Percentiles rank a stretch among this genome's conserved stretches.
Evolutionary conservation across 768 basidiomycete species (phyloP).

Genomic region (Naganishia friedmannii): DNA sequence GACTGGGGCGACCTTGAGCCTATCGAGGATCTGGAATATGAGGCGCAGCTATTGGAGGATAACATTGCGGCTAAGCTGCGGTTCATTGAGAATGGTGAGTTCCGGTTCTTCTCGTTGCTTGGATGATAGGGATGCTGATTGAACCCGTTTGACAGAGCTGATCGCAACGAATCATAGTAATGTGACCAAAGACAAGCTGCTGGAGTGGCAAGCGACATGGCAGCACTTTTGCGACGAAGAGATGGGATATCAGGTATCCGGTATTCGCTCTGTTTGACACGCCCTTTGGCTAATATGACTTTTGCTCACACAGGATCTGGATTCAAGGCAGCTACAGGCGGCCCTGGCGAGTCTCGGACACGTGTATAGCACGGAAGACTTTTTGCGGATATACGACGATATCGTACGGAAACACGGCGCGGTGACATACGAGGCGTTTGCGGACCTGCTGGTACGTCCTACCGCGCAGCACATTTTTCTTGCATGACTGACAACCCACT

Average conservation of each 20-base stretch:
- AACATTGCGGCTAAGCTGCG: conserved; percentile 84
- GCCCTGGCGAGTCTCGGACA: conserved; percentile 84
- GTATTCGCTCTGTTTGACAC: neutral
- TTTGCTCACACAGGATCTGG: conserved; percentile 74
- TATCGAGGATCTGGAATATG: conserved; percentile 75
- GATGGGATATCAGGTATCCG: conserved; percentile 54
- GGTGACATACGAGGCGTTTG: conserved; percentile 88
- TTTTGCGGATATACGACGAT: conserved; percentile 76
- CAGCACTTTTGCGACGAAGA: conserved; percentile 94
- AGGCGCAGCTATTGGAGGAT: conserved; percentile 75
- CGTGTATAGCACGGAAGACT: conserved; percentile 70
- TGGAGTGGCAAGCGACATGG: conserved; percentile 96
- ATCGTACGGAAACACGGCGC: conserved; percentile 77
- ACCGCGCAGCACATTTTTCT: neutral
- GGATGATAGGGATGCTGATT: neutral
- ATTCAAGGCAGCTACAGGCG: conserved; percentile 56
- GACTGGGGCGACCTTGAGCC: conserved; percentile 92
- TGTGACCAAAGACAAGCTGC: conserved; percentile 88
- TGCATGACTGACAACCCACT: neutral
- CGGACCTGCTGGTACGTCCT: conserved; percentile 76
- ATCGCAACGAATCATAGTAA: conserved; percentile 92
- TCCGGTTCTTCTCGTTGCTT: neutral
- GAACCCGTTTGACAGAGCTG: conserved; percentile 58
- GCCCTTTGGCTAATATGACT: too few species aligned
- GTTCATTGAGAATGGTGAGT: conserved; percentile 87